Evolutionary conservation across 2,329 filamentous ascomycete genomes (phyloP).

Genomic region (Fusarium duplospermum): DNA sequence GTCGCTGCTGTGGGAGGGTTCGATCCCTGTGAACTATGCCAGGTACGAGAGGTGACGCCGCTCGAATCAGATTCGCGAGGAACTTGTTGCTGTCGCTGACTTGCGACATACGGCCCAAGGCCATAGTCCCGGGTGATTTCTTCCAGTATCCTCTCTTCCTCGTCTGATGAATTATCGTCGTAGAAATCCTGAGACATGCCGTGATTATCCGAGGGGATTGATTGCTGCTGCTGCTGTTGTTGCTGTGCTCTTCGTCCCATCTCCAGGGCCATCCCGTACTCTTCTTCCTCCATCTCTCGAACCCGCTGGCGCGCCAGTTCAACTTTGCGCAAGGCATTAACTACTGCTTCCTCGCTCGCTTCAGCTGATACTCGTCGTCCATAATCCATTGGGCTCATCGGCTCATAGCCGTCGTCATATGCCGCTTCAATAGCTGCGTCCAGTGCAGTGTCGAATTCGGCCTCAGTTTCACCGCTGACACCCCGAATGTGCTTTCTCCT

Average conservation of each 20-base stretch:
- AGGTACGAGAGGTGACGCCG: conserved; percentile 79
- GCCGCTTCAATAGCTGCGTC: conserved; percentile 97
- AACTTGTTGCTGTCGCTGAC: conserved; percentile 66
- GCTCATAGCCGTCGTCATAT: conserved; percentile 91
- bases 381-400: conserved; percentile 65
- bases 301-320: conserved; percentile 82
- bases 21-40: conserved; percentile 82
- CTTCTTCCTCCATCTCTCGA: conserved; percentile 78
- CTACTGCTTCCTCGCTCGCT: conserved; percentile 59
- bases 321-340: conserved; percentile 72
- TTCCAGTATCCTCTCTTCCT: conserved; percentile 83
- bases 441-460: conserved; percentile 92
- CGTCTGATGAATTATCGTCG: conserved; percentile 72
- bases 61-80: conserved; percentile 87
- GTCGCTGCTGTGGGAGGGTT: conserved; percentile 65
- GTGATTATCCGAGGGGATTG: conserved; percentile 39
- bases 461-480: conserved; percentile 79
- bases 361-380: conserved; percentile 48
- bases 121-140: conserved; percentile 88
- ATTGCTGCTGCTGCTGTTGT: conserved; percentile 34
- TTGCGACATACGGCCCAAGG: conserved; percentile 79
- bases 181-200: conserved; percentile 66
- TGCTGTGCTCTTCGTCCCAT: conserved; percentile 60
- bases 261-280: conserved; percentile 48
- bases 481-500: conserved; percentile 77